Conservation (phyloP, 2,329 filamentous ascomycete species). For the Ascochyta fabae region DNA sequence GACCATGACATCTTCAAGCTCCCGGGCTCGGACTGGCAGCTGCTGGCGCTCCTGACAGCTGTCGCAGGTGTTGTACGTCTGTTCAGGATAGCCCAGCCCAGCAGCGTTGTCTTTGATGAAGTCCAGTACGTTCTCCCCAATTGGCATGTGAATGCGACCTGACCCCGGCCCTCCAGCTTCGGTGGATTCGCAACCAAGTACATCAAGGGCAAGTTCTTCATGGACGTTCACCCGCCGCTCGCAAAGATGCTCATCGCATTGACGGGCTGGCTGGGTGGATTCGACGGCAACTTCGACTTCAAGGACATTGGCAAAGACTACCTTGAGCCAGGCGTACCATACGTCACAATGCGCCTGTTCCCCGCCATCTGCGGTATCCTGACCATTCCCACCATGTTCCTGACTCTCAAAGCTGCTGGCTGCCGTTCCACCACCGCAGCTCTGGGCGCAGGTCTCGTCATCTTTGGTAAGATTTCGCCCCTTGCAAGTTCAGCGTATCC, state of each 20-base stretch:
- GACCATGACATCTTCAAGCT: conserved; percentile 94
- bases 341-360: conserved; percentile 95
- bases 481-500: background rate
- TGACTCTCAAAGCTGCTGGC: conserved; percentile 88
- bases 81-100: conserved; percentile 95
- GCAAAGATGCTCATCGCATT: conserved; percentile 97
- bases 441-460: conserved; percentile 83
- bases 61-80: conserved; percentile 81
- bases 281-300: conserved; percentile 96
- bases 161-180: conserved; percentile 66
- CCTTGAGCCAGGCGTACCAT: conserved; percentile 89
- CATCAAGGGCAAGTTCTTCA: conserved; percentile 99
- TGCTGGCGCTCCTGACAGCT: conserved; percentile 74
- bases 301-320: conserved; percentile 99
- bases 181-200: conserved; percentile 98
- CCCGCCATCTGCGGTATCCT: conserved; percentile 89
- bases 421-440: conserved; percentile 86
- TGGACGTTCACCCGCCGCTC: conserved; percentile 98
- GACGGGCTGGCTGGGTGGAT: conserved; percentile 92
- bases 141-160: conserved; percentile 22
- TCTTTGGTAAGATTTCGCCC: conserved; percentile 71
- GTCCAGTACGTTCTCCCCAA: conserved; percentile 78
- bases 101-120: conserved; percentile 97
- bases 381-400: conserved; percentile 89
- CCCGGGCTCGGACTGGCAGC: conserved; percentile 80